Evolutionary conservation across 352 stramenopile genomes (phyloP), one percentile per base, ranked within the genome.

Genomic region (Pythium biforme): DNA sequence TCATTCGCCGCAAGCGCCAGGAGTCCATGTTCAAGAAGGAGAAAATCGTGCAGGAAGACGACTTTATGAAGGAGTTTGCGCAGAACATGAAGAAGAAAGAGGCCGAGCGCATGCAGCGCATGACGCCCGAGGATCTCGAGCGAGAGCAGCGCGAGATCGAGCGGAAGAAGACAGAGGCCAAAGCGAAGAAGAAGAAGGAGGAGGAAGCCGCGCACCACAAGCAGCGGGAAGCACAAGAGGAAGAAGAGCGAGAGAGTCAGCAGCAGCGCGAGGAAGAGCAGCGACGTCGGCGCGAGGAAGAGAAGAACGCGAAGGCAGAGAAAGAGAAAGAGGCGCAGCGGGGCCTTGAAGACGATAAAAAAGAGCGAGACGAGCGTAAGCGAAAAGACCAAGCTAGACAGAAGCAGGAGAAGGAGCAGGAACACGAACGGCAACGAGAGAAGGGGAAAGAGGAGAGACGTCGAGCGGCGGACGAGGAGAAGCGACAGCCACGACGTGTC

Each of bases 51-150:
- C 55, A 70, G 4, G 64, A 72, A 1, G 79, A 90, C 49, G 79
- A 88, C 40, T 90, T 90, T 47, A 81, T 90, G 74, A 69, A 74
- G 11, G 81, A 90, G 58, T 76, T 88, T 39, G 74, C 70, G 26
- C 78, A 60, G 15, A 90, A 90, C 55, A 86, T 87, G 81, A 82
- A 86, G 68, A 88, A 88, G 54, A 90, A 89, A 43, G 71, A 81
- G 20, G 59, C 51, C 15, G 60, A 61, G 45, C 37, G 3, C 71
- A 56, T 17, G 8, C 51, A 72, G 51, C 39, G 64, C 26, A 62
- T 64, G 26, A 64, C 64, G 34, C 27, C 15, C 14, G 58, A 65
- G 27, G 55, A 70, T n/a, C 31, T 14, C 23, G 23, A 60, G 29
- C 50, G 45, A 0, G 45, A 54, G 22, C 46, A 55, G 23, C 19